Evolutionary conservation across 148 eudicot species (phyloP).

Genomic region (Camellia sinensis): DNA sequence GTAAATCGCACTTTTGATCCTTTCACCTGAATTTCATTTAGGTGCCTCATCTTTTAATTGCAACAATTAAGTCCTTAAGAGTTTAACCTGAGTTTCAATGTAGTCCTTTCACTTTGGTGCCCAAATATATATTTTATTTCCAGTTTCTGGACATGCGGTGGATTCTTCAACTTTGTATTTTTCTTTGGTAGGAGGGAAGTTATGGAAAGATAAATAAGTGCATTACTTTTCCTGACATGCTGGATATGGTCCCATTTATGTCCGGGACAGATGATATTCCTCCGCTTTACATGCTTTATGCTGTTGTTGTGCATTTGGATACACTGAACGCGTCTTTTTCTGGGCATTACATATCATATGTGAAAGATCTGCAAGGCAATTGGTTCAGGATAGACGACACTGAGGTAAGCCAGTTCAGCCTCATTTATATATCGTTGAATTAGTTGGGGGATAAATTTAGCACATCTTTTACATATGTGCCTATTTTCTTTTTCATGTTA

Average conservation of each 20-base stretch:
- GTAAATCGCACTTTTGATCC: no score
- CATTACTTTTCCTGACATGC: constrained; percentile 84
- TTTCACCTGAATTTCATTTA: no score
- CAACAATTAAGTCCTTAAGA: no score
- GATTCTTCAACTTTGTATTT: constrained; percentile 10
- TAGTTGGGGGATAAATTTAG: neutral
- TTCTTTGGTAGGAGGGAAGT: constrained; percentile 64
- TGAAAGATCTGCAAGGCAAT: constrained; percentile 77
- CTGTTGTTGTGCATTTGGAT: constrained; percentile 89
- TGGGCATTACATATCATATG: constrained; percentile 85
- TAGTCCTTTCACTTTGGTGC: no score
- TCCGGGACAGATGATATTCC: constrained; percentile 78
- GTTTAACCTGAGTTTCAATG: no score
- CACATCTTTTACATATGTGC: neutral
- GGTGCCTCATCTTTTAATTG: no score
- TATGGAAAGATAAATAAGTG: constrained; percentile 92
- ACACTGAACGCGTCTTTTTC: constrained; percentile 91
- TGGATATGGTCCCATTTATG: constrained; percentile 94
- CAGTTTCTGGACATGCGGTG: constrained; percentile 1
- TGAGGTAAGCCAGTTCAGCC: constrained; percentile 45
- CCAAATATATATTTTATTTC: neutral
- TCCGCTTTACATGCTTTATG: constrained; percentile 88
- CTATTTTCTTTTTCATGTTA: neutral
- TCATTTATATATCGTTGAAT: neutral
- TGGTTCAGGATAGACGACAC: constrained; percentile 91